Conservation (phyloP, 306 rosid species). For the Delonix regia region DNA sequence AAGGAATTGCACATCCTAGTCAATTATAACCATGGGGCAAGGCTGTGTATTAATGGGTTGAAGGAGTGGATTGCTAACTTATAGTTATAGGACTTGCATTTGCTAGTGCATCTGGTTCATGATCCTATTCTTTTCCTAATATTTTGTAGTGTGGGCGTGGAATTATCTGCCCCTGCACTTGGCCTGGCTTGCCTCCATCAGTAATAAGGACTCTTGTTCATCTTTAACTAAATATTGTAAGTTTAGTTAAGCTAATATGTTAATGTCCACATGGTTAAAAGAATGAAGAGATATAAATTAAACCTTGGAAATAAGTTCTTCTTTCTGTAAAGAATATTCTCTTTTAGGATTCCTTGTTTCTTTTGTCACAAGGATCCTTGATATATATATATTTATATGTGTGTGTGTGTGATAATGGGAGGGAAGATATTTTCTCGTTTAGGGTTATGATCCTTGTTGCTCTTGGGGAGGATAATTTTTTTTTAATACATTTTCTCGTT, state of each 20-base stretch:
- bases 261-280: constrained; percentile 22
- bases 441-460: background rate
- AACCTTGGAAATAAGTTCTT: constrained; percentile 18
- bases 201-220: background rate
- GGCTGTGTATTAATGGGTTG: background rate
- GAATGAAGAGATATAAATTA: background rate
- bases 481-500: no score
- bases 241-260: background rate
- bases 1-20: constrained; percentile 2
- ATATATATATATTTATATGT: background rate
- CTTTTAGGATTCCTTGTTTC: constrained; percentile 3
- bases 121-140: background rate
- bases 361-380: constrained; percentile 11
- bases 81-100: constrained; percentile 15
- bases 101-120: constrained; percentile 1
- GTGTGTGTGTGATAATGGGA: constrained; percentile 23
- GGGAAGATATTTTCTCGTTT: constrained; percentile 9
- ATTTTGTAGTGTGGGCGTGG: constrained; percentile 1
- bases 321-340: background rate
- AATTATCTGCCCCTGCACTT: background rate
- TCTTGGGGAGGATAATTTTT: no score
- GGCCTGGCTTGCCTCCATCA: background rate
- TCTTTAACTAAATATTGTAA: background rate
- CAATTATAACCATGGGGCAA: background rate
- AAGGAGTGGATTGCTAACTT: background rate